phyloP scores from a whole-genome alignment of 371 early-diverging fungal genomes.

The Nematocida parisii region DNA sequence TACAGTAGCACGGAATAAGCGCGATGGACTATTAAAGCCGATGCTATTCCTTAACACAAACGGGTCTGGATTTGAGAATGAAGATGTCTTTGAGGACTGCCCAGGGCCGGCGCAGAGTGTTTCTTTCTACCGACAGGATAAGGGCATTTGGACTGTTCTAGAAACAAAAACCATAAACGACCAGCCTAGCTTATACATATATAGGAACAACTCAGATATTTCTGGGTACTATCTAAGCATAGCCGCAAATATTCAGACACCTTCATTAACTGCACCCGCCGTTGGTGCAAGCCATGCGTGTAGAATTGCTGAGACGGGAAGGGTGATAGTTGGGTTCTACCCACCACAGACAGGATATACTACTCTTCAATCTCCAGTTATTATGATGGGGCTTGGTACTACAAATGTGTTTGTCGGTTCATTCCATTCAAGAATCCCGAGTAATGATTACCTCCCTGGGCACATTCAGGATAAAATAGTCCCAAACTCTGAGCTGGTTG shows the following conservation, averaged over 20 bases:
- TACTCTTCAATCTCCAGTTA: conserved; percentile 54
- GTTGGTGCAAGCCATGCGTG: conserved; percentile 63
- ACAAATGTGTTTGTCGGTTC: conserved; percentile 60
- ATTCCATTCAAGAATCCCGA: conserved; percentile 52
- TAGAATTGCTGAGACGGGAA: conserved; percentile 55
- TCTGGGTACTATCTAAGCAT: conserved; percentile 63
- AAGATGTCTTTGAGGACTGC: background rate
- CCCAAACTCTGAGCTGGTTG: conserved; percentile 63
- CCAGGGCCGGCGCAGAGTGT: background rate
- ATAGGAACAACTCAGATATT: conserved; percentile 45
- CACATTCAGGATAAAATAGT: conserved; percentile 53
- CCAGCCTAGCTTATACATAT: conserved; percentile 13
- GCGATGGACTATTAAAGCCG: background rate
- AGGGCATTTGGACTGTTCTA: conserved; percentile 40
- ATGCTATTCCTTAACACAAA: conserved; percentile 17
- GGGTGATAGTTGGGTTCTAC: conserved; percentile 43
- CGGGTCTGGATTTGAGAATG: conserved; percentile 22
- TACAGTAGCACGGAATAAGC: background rate
- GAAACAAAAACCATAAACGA: conserved; percentile 20
- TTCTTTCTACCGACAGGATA: conserved; percentile 3
- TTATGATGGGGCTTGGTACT: conserved; percentile 62
- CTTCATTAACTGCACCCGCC: conserved; percentile 15
- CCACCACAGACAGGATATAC: conserved; percentile 57
- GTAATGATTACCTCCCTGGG: conserved; percentile 23
- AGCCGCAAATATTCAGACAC: conserved; percentile 31